phyloP scores from a whole-genome alignment of 1,284 basidiomycete species.

The Coniophora puteana region DNA sequence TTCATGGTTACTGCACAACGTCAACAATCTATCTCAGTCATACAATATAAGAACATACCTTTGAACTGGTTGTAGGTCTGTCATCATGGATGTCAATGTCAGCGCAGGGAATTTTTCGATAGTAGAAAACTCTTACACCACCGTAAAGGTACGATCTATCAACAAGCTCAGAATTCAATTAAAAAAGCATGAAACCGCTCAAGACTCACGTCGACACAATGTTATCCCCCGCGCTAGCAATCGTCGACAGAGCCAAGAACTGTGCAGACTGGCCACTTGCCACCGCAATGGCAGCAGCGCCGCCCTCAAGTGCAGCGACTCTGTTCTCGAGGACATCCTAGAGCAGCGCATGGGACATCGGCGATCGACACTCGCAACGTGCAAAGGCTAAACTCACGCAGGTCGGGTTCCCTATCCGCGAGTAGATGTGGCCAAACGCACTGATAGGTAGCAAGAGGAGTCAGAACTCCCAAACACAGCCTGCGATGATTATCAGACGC shows the following conservation, averaged over 20 bases:
- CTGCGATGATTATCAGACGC: not conserved
- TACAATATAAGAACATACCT: slow-evolving; percentile 41
- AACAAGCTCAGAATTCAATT: not conserved
- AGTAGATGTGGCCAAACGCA: slow-evolving; percentile 72
- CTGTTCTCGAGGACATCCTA: slow-evolving; percentile 84
- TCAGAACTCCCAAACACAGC: not conserved
- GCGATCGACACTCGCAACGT: not conserved
- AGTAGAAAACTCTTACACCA: slow-evolving; percentile 41
- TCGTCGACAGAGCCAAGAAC: slow-evolving; percentile 68
- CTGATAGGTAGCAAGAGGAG: slow-evolving; percentile 24
- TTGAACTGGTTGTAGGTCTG: slow-evolving; percentile 90
- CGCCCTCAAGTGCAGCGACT: slow-evolving; percentile 82
- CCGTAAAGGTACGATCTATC: slow-evolving; percentile 63
- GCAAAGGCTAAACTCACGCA: slow-evolving; percentile 43
- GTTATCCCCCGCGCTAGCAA: slow-evolving; percentile 76
- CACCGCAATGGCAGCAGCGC: slow-evolving; percentile 75
- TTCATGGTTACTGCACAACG: slow-evolving; percentile 60
- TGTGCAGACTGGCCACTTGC: slow-evolving; percentile 82
- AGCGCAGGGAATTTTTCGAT: not conserved
- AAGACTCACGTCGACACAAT: slow-evolving; percentile 65
- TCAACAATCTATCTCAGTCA: not conserved
- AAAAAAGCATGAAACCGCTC: not conserved
- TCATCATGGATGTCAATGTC: not conserved
- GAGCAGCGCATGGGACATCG: not conserved
- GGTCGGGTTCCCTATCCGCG: slow-evolving; percentile 82